Evolutionary conservation across 2,329 filamentous ascomycete species (phyloP).

Genomic region (Nemania sp.): DNA sequence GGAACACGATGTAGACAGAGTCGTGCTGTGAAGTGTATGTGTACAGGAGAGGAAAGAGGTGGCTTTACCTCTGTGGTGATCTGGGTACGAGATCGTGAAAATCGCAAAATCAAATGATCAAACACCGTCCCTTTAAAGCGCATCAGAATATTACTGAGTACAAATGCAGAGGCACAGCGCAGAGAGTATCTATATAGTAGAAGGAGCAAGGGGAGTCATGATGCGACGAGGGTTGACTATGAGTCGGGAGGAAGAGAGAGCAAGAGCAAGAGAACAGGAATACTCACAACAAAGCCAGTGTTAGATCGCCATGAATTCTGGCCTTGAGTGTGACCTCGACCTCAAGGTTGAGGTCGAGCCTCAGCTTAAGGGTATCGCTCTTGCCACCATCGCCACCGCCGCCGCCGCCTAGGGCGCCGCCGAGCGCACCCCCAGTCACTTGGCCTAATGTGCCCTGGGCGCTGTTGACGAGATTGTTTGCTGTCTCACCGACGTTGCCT

Average conservation of each 20-base stretch:
- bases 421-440: conserved; percentile 33
- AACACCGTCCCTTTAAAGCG: conserved; percentile 32
- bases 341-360: conserved; percentile 79
- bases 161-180: not conserved
- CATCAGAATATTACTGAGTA: conserved; percentile 19
- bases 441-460: conserved; percentile 35
- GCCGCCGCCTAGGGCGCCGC: conserved; percentile 35
- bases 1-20: not conserved
- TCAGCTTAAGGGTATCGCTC: conserved; percentile 68
- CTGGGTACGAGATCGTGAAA: not conserved
- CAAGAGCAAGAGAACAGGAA: conserved; percentile 7
- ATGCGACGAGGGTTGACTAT: not conserved
- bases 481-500: conserved; percentile 37
- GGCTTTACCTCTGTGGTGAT: conserved; percentile 14
- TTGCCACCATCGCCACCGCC: conserved; percentile 46
- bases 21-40: not conserved
- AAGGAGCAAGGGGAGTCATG: not conserved
- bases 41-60: conserved; percentile 4
- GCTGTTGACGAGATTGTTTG: conserved; percentile 35
- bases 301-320: conserved; percentile 82
- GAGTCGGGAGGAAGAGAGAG: not conserved
- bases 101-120: conserved; percentile 20
- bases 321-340: conserved; percentile 86
- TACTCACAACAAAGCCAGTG: conserved; percentile 67
- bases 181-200: conserved; percentile 3